Base-by-base conservation (phyloP, 768 basidiomycete genomes). In the Suillus luteus region DNA sequence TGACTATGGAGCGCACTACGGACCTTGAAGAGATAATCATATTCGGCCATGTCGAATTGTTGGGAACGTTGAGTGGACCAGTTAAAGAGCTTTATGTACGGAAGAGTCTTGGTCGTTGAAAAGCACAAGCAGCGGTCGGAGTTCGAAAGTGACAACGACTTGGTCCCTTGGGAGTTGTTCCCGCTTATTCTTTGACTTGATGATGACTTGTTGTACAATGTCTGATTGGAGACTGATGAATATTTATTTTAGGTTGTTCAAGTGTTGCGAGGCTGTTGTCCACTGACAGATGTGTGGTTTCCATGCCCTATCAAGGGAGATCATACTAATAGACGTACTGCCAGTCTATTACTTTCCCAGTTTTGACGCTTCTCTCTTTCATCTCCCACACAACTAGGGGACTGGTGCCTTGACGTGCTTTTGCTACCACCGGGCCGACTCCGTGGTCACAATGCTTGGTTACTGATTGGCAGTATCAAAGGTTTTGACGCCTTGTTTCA, bases 1-100 rank as follows among this genome's bases (percentile, higher is more conserved):
- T n/a, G 33, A 52, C 24, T 49, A 59, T 27, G 24, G 17, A 31
- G 8, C 43, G 22, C n/a, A 44, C 31, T 19, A 74, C 80, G 38
- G 59, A 96, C 96, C 87, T 99, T 98, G 90, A 99, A 98, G 70
- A 99, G 89, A 83, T 91, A 99, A 77, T 98, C 96, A 81, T 97
- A 99, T 84, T 96, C 95, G 63, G 93, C 77, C 95, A 97, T 97
- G 65, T 67, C 62, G 67, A 62, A 58, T 63, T 49, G 22, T 62
- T 31, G 24, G 33, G 54, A 38, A 54, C 38, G 65, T 63, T 62
- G 58, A 63, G 61, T 59, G 60, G 27, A 27, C 27, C 27, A 27
- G 65, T 40, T 41, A 61, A 44, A 65, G 55, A 49, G 58, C 52
- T 59, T 58, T 64, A 65, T n/a, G 55, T 44, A 61, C 48, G 51